Evolutionary conservation across 768 basidiomycete species (phyloP).

Genomic region (Suillus lakei): DNA sequence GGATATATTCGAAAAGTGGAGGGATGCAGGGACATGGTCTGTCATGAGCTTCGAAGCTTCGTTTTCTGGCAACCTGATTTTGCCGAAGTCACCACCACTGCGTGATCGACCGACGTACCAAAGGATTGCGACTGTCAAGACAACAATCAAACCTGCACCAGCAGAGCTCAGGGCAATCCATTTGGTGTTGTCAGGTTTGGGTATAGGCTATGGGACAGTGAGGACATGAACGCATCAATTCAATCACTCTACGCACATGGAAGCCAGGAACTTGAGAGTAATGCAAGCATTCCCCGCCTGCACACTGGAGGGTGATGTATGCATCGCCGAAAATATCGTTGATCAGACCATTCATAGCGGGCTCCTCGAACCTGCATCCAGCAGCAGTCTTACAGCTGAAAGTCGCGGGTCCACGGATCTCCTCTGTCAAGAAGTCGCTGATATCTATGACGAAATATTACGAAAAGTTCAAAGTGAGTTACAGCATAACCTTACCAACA

Average conservation of each 20-base stretch:
- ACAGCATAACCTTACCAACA: slow-evolving; percentile 65
- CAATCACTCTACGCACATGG: slow-evolving; percentile 44
- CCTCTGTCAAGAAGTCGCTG: slow-evolving; percentile 86
- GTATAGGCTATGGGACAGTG: slow-evolving; percentile 56
- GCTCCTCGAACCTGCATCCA: slow-evolving; percentile 92
- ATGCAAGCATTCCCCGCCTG: slow-evolving; percentile 93
- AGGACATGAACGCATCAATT: neutral
- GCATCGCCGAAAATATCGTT: slow-evolving; percentile 91
- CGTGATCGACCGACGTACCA: slow-evolving; percentile 86
- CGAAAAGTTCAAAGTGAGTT: neutral
- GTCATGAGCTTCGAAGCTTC: slow-evolving; percentile 88
- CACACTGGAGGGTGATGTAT: slow-evolving; percentile 85
- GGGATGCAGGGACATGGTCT: slow-evolving; percentile 91
- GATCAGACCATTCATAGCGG: slow-evolving; percentile 96
- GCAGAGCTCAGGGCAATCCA: slow-evolving; percentile 89
- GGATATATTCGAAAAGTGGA: slow-evolving; percentile 87
- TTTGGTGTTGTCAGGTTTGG: slow-evolving; percentile 79
- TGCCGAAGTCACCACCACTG: slow-evolving; percentile 66
- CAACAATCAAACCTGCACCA: slow-evolving; percentile 74
- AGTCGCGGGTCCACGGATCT: slow-evolving; percentile 87
- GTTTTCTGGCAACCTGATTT: slow-evolving; percentile 78
- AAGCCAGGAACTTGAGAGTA: slow-evolving; percentile 96
- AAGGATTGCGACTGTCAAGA: slow-evolving; percentile 71
- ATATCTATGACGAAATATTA: slow-evolving; percentile 63
- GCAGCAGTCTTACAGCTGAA: slow-evolving; percentile 77